Evolutionary conservation across 2,329 filamentous ascomycete species (phyloP).

Genomic region (Amauroascus verrucosus): DNA sequence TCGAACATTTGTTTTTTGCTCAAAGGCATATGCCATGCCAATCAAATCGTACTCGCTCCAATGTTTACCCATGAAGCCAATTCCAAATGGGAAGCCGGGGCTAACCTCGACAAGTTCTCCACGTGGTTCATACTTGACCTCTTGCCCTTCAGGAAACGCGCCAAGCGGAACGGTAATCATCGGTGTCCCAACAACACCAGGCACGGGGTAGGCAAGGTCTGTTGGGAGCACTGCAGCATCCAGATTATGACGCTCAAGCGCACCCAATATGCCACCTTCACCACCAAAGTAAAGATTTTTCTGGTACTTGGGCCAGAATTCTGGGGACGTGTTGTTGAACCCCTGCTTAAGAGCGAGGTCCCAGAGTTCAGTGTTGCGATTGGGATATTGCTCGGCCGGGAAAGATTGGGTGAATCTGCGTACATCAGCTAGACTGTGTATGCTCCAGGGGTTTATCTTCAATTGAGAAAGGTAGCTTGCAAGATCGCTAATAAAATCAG

Average conservation of each 20-base stretch:
- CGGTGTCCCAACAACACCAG: constrained; percentile 50
- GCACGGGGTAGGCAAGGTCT: constrained; percentile 37
- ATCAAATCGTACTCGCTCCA: constrained; percentile 55
- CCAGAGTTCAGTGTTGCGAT: constrained; percentile 50
- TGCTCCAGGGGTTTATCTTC: constrained; percentile 46
- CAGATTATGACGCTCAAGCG: constrained; percentile 46
- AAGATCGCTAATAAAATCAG: constrained; percentile 52
- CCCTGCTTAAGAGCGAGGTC: constrained; percentile 43
- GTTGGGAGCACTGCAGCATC: constrained; percentile 55
- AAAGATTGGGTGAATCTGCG: constrained; percentile 46
- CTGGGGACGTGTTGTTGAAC: constrained; percentile 47
- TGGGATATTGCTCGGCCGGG: constrained; percentile 49
- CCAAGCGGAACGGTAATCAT: constrained; percentile 56
- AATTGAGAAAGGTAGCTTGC: constrained; percentile 47
- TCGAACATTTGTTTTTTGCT: constrained; percentile 48
- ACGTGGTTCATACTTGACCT: constrained; percentile 37
- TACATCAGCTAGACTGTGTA: constrained; percentile 45
- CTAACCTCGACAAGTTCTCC: constrained; percentile 45
- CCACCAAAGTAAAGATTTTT: constrained; percentile 45
- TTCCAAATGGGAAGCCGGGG: constrained; percentile 51
- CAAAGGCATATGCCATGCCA: constrained; percentile 57
- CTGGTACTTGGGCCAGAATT: constrained; percentile 50
- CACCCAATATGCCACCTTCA: constrained; percentile 51
- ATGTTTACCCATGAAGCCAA: constrained; percentile 51
- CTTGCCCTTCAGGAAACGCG: constrained; percentile 41